Percentiles rank a stretch among this genome's conserved stretches.
Evolutionary conservation across 768 basidiomycete species (phyloP).

Genomic region (Clitopilus passeckerianus): DNA sequence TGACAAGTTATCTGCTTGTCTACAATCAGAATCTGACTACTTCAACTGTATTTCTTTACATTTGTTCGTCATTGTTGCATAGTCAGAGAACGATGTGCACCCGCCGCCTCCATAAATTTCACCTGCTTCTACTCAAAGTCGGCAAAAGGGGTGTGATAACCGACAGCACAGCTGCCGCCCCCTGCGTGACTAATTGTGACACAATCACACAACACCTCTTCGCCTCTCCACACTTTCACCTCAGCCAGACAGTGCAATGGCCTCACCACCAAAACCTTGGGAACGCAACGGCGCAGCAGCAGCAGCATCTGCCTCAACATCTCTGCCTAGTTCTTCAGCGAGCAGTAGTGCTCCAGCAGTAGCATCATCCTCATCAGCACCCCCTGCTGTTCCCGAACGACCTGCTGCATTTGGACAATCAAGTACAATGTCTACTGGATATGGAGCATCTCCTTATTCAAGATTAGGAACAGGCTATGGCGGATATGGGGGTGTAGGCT

Average conservation of each 20-base stretch:
- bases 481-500: constrained; percentile 18
- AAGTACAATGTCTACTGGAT: constrained; percentile 22
- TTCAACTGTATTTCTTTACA: no score
- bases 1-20: no score
- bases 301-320: constrained; percentile 20
- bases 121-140: background rate
- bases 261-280: constrained; percentile 89
- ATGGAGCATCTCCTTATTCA: constrained; percentile 38
- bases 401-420: constrained; percentile 49
- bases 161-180: background rate
- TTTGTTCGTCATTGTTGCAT: no score
- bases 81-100: background rate
- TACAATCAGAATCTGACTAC: no score
- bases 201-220: background rate
- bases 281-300: constrained; percentile 52
- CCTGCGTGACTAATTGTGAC: background rate
- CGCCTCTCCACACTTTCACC: constrained; percentile 1
- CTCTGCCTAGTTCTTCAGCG: constrained; percentile 21
- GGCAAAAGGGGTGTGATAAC: background rate
- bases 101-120: background rate
- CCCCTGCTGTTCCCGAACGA: constrained; percentile 49
- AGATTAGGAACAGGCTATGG: constrained; percentile 30
- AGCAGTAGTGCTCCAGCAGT: constrained; percentile 16
- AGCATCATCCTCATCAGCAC: constrained; percentile 18
- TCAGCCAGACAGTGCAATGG: constrained; percentile 39